Conservation (phyloP, 2,329 filamentous ascomycete species). For the Periconia sp. region DNA sequence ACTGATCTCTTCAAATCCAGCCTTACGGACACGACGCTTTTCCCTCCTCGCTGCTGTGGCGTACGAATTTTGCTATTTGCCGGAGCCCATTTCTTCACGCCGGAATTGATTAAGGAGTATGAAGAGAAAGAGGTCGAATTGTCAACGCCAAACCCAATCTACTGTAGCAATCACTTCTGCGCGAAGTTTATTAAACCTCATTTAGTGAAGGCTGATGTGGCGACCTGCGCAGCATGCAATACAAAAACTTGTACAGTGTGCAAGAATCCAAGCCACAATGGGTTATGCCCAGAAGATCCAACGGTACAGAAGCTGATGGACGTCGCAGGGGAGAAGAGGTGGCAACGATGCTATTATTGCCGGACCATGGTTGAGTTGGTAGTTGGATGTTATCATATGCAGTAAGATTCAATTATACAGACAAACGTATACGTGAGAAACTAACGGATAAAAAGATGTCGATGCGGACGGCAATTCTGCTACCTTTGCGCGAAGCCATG, state of each 20-base stretch:
- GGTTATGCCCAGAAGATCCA: conserved; percentile 14
- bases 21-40: conserved; percentile 19
- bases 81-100: conserved; percentile 2
- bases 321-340: conserved; percentile 9
- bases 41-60: conserved; percentile 24
- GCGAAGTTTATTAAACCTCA: conserved; percentile 9
- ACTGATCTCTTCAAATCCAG: conserved; percentile 17
- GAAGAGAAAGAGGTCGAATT: conserved; percentile 15
- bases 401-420: conserved; percentile 7
- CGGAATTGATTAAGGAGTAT: conserved; percentile 8
- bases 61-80: conserved; percentile 11
- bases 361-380: conserved; percentile 13
- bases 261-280: conserved; percentile 12
- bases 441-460: conserved; percentile 10
- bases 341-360: conserved; percentile 12
- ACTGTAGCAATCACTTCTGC: conserved; percentile 15
- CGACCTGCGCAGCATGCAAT: conserved; percentile 5
- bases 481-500: conserved; percentile 60
- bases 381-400: conserved; percentile 16
- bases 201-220: conserved; percentile 8
- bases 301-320: conserved; percentile 9
- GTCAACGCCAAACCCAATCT: conserved; percentile 13
- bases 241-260: conserved; percentile 13
- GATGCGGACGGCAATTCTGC: conserved; percentile 70
- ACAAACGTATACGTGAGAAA: not conserved